Evolutionary conservation across 2,329 filamentous ascomycete species (phyloP), one percentile per base, ranked within the genome.

Genomic region (Colletotrichum sublineola): DNA sequence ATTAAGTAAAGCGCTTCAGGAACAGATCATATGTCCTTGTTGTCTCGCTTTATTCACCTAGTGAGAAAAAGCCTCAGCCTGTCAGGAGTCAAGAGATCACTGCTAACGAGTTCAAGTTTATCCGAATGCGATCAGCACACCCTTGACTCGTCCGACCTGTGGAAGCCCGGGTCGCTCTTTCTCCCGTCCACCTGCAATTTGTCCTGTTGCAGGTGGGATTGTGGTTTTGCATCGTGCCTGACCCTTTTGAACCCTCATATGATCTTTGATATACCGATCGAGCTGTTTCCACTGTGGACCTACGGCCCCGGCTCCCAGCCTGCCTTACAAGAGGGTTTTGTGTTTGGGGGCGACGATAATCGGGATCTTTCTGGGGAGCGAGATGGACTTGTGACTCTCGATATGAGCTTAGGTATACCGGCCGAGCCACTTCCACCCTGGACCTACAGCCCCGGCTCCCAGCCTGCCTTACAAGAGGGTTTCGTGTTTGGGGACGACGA

Each of bases 11-110:
- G 57, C 65, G 29, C 65, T 67, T 14, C 20, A 62, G 48, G 12
- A 67, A 52, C 15, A 62, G 57, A 67, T n/a, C n/a, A n/a, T n/a
- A n/a, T n/a, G n/a, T 67, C 9, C 24, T 36, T 67, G n/a, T 36
- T 40, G 36, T 20, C n/a, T n/a, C n/a, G n/a, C n/a, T 29, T 4
- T 38, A 20, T 67, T 55, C 11, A 56, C 46, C 5, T 55, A 38
- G 57, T 67, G 2, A 67, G 57, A 31, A 20, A 38, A 12, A 24
- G n/a, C 46, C 29, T 1, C 14, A 53, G 24, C 7, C 48, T n/a
- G 5, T 67, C 29, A 53, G 24, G 20, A 61, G 60, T 48, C 12
- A 31, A 31, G 8, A 7, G 42, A 33, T 55, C 7, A 58, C 7
- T 42, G 6, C 46, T 67, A n/a, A 67, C 42, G 4, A 5, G 18